These are phyloP conservation scores for Dictyostelium brefeldianum DNA, from an alignment of 78 protist species.

Conservation along the genomic window DNA sequence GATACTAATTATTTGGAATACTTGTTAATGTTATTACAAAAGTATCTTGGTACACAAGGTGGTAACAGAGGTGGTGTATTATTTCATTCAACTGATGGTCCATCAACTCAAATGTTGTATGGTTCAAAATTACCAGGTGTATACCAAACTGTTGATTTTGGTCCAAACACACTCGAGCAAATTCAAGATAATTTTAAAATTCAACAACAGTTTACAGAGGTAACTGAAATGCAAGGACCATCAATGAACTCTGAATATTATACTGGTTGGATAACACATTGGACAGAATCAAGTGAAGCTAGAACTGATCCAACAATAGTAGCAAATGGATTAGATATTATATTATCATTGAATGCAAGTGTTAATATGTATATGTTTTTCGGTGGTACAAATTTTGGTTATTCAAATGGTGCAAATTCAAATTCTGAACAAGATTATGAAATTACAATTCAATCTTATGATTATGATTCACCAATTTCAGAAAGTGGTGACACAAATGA, in stretches of 20 bases:
- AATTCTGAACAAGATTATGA: constrained; percentile 26
- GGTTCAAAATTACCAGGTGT: constrained; percentile 16
- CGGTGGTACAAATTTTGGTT: constrained; percentile 86
- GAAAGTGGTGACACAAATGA: constrained; percentile 77
- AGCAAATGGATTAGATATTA: constrained; percentile 28
- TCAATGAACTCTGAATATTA: constrained; percentile 65
- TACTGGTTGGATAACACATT: constrained; percentile 75
- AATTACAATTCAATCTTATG: constrained; percentile 78
- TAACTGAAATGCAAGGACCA: constrained; percentile 7
- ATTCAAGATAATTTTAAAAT: constrained; percentile 19
- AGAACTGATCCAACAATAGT: neutral
- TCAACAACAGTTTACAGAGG: neutral
- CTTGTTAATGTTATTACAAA: neutral
- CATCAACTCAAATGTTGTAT: neutral
- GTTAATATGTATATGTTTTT: constrained; percentile 86
- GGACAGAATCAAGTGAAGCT: constrained; percentile 43
- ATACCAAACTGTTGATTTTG: constrained; percentile 53
- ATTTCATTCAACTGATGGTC: constrained; percentile 41
- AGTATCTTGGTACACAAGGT: constrained; percentile 21
- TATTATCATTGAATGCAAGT: constrained; percentile 45
- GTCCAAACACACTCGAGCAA: neutral
- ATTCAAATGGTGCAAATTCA: constrained; percentile 77
- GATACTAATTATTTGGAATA: constrained; percentile 52
- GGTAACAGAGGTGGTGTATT: constrained; percentile 32
- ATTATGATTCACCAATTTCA: constrained; percentile 84